Evolutionary conservation across 75 land plant species (phyloP), one percentile per base, ranked within the genome.

Genomic region (Cryptomeria japonica): DNA sequence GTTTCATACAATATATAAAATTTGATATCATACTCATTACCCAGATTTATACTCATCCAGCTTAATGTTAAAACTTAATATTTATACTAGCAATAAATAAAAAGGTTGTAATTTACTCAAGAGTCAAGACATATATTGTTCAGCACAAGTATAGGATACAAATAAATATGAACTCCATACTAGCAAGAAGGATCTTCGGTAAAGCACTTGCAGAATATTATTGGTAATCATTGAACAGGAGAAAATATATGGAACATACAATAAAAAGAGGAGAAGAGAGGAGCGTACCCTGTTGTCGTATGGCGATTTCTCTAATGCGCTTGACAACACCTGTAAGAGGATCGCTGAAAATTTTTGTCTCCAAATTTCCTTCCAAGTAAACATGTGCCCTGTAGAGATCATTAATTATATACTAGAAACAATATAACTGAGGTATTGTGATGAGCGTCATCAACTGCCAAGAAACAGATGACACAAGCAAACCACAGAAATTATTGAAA

Each of bases 321-420:
- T 94, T 93, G 77, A 94, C 96, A 79, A 93, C 89, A 47, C 97
- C 97, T 61, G 93, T 93, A 32, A 89, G 47, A 55, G 96, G 93
- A 90, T 97, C 99, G 86, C 56, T 93, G 89, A 94, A 97, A 15
- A 97, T 86, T 80, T 95, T 94, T 28, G 93, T 93, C 95, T 97
- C 98, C 87, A 97, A 85, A 88, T 96, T 97, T 32, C 98, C 98
- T 86, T 97, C 98, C 88, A 97, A 9, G 84, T 97, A 97, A 37
- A 97, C 84, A 32, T 92, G 93, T 44, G 92, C 87, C 84, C 97
- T 96, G 84, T 25, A 73, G 22, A 70, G 56, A 85, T 49, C 28
- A 34, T 70, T 86, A 13, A 34, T 85, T 22, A 85, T 12, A 34
- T 85, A 19, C 37, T 37, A 85, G n/a, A 31, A 82, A 44, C 44